Percentiles rank a stretch among this genome's conserved stretches.
These are phyloP conservation scores for Cercospora janseana DNA, from an alignment of 2,329 filamentous ascomycete genomes.

Conservation along the genomic window DNA sequence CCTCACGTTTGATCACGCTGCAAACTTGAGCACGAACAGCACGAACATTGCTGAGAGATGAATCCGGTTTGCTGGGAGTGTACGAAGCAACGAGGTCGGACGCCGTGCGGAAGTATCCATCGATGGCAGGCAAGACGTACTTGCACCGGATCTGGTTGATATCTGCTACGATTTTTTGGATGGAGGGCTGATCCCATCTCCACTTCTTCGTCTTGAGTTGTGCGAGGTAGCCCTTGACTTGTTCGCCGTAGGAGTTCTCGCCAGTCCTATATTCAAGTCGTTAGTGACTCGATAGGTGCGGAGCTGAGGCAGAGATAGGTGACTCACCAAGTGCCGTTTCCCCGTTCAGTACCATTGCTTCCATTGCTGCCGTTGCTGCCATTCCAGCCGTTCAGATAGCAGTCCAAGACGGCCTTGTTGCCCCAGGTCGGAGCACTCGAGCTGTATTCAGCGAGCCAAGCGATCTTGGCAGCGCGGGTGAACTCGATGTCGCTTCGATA, in stretches of 20 bases:
- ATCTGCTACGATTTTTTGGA: conserved; percentile 8
- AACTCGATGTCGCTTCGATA: conserved; percentile 9
- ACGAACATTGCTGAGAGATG: background rate
- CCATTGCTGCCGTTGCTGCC: conserved; percentile 9
- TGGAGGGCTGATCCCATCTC: conserved; percentile 5
- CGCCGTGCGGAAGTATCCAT: conserved; percentile 7
- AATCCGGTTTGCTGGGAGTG: conserved; percentile 10
- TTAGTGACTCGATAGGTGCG: background rate
- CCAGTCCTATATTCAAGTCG: background rate
- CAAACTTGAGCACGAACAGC: conserved; percentile 13
- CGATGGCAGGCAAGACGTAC: conserved; percentile 11
- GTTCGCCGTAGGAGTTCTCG: conserved; percentile 8
- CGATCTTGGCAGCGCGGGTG: conserved; percentile 11
- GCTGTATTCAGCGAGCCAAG: conserved; percentile 8
- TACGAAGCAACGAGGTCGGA: conserved; percentile 4
- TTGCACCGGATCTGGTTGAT: conserved; percentile 12
- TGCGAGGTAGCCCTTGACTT: conserved; percentile 8
- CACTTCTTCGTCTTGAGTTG: conserved; percentile 13
- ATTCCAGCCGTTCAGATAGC: conserved; percentile 10
- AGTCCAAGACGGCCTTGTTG: conserved; percentile 11
- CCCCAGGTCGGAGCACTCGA: conserved; percentile 2
- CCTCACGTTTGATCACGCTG: background rate
- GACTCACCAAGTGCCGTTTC: conserved; percentile 8
- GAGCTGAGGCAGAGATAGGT: background rate
- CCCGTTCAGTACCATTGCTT: conserved; percentile 6